Base-by-base conservation (phyloP, 2,329 filamentous ascomycete species). In the Fusarium sp. region DNA sequence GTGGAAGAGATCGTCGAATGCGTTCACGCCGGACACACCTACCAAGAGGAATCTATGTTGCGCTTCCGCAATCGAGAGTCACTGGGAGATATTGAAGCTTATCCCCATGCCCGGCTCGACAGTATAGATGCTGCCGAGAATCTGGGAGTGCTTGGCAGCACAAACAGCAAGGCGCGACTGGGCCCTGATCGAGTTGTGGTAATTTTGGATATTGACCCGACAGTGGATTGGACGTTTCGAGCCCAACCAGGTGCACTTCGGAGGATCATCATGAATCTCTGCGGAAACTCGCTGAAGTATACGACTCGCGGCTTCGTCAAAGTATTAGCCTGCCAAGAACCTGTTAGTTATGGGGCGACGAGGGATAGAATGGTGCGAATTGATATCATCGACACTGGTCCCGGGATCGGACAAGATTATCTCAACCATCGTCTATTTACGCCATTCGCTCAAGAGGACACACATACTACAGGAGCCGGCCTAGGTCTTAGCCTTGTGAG, bases 401-500 rank as follows among this genome's bases (percentile, higher is more conserved):
- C 83, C 51, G 90, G 90, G 1, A 92, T 92, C 20, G 84, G 84
- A 0, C 81, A 85, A 11, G 86, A 90, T 7, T 92, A 87, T 69
- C 78, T 91, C 20, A 81, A 84, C 13, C 83, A 86, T 10, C 83
- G 84, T 11, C 76, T 91, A 0, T 92, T 90, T 71, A 86, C 83
- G 0, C 87, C 89, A 0, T 91, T 91, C 64, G 77, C 83, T 0
- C 90, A 92, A 70, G 90, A 92, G 71, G 83, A 91, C 51, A 77
- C 80, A 0, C 78, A 91, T 3, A 81, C 85, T 0, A 83, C 86
- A 0, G 90, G 90, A 0, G 86, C 87, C 0, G 90, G 90, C 0
- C 80, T 92, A 0, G 90, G 90, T 0, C 79, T 92, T 16, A 89
- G 86, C 44, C 85, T 92, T 10, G 89, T 92, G 4, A 83, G 84